phyloP scores from a whole-genome alignment of 2,329 filamentous ascomycete genomes.

The Thelonectria blattea region DNA sequence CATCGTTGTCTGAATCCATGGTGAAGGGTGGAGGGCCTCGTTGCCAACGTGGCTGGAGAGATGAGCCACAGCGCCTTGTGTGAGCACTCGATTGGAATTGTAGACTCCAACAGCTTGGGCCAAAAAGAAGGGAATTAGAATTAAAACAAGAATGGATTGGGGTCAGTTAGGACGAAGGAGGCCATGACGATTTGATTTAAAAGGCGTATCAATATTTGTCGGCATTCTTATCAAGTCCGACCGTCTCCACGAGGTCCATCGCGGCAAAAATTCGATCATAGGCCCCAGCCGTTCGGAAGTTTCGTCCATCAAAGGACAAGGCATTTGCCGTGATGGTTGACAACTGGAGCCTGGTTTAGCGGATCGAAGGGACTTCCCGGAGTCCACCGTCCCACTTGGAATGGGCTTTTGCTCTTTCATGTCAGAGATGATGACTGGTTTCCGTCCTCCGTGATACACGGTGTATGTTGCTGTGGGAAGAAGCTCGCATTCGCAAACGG shows the following conservation, averaged over 20 bases:
- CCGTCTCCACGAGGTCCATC: background rate
- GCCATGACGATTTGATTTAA: background rate
- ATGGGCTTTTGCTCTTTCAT: background rate
- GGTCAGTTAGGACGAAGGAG: background rate
- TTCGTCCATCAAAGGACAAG: constrained; percentile 2
- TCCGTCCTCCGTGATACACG: too few relatives aligned
- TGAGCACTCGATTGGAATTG: constrained; percentile 2
- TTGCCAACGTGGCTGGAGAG: constrained; percentile 13
- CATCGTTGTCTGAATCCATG: constrained; percentile 39
- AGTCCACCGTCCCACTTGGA: constrained; percentile 2
- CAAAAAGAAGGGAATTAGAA: constrained; percentile 4
- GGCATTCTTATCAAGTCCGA: constrained; percentile 10
- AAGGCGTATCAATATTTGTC: constrained; percentile 2
- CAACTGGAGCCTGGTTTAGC: background rate
- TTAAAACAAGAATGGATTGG: background rate
- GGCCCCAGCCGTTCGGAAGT: background rate
- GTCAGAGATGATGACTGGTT: too few relatives aligned
- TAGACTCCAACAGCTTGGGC: background rate
- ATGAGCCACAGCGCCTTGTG: constrained; percentile 12
- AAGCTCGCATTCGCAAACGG: constrained; percentile 2
- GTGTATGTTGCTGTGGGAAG: background rate
- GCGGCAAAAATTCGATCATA: background rate
- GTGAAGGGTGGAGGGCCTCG: constrained; percentile 14
- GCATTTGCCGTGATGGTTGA: background rate
- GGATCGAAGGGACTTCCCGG: background rate